Percentiles rank a stretch among this genome's conserved stretches.
Conservation (phyloP, 768 basidiomycete genomes). For the Boletales sp. region DNA sequence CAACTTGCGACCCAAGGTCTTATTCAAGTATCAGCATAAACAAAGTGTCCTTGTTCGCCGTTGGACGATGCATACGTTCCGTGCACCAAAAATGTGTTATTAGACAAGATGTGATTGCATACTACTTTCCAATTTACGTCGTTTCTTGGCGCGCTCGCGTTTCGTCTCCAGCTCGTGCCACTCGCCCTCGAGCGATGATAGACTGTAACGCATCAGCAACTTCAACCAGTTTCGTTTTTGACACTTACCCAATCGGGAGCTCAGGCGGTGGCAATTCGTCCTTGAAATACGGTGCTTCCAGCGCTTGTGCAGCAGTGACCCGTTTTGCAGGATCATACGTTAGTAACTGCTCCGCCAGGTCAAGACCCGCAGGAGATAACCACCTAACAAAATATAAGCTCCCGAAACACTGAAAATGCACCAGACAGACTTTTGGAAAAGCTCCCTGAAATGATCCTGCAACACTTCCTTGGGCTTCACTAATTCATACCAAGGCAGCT, state of each 20-base stretch:
- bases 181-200: constrained; percentile 83
- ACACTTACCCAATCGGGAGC: constrained; percentile 72
- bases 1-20: constrained; percentile 70
- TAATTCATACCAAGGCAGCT: constrained; percentile 98
- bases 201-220: constrained; percentile 38
- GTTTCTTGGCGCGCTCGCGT: constrained; percentile 79
- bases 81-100: constrained; percentile 16
- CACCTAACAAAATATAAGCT: constrained; percentile 47
- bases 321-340: constrained; percentile 77
- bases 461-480: constrained; percentile 81
- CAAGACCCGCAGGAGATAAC: constrained; percentile 81
- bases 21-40: constrained; percentile 33
- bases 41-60: constrained; percentile 2
- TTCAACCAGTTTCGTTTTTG: not conserved
- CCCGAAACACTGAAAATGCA: not conserved
- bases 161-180: constrained; percentile 99
- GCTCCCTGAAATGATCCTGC: constrained; percentile 72
- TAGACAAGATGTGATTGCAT: constrained; percentile 35
- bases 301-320: constrained; percentile 73
- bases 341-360: constrained; percentile 81
- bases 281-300: constrained; percentile 81
- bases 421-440: constrained; percentile 75
- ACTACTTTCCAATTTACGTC: constrained; percentile 59
- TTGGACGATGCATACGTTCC: constrained; percentile 12
- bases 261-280: constrained; percentile 71